A percentile compares a stretch with the other conserved stretches of the same genome.
These are phyloP conservation scores for Eucalyptus albens DNA, from an alignment of 345 rosid genomes.

Conservation along the genomic window DNA sequence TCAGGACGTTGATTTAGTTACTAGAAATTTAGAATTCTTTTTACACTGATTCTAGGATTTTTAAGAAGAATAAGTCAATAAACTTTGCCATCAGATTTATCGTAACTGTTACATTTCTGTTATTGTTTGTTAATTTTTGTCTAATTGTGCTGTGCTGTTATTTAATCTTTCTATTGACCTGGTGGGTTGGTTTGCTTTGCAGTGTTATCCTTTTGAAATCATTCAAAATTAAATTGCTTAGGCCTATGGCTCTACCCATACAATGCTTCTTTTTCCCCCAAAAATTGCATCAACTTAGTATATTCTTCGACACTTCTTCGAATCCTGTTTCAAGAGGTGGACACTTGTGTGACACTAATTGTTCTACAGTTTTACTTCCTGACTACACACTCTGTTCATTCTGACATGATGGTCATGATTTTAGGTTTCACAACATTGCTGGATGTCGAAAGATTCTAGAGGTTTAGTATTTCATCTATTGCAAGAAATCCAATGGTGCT, in stretches of 20 bases:
- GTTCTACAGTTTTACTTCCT: background rate
- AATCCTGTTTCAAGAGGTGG: background rate
- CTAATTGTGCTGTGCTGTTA: background rate
- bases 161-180: background rate
- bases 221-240: background rate
- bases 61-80: background rate
- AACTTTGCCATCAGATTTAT: background rate
- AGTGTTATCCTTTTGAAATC: background rate
- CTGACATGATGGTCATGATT: background rate
- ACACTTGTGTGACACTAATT: background rate
- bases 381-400: background rate
- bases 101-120: background rate
- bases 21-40: background rate
- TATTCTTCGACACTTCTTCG: background rate
- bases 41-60: background rate
- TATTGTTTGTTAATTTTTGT: background rate
- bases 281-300: background rate
- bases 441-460: background rate
- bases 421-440: background rate
- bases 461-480: background rate
- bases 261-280: background rate
- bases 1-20: background rate
- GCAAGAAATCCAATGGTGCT: constrained; percentile 43
- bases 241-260: background rate
- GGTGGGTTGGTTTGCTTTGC: background rate